phyloP scores from a whole-genome alignment of 2,329 filamentous ascomycete species.

The Trematosphaeria pertusa region DNA sequence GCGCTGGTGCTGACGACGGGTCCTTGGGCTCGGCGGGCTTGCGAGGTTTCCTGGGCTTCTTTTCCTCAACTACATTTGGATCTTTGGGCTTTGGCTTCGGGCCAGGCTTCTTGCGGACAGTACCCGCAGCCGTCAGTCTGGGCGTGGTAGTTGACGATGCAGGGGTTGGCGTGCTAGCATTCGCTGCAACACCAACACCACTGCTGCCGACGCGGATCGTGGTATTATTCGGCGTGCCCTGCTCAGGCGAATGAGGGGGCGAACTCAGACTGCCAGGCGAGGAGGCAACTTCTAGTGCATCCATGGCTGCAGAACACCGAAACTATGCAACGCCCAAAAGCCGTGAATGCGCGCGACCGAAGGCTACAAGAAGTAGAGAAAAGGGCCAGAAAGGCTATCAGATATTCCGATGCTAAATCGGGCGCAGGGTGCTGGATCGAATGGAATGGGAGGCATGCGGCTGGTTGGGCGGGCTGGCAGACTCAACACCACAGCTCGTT shows the following conservation, averaged over 20 bases:
- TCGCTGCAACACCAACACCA: slow-evolving; percentile 41
- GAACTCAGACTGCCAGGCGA: slow-evolving; percentile 47
- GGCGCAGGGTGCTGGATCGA: slow-evolving; percentile 9
- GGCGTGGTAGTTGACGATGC: slow-evolving; percentile 38
- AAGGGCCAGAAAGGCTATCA: background rate
- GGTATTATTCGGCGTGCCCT: slow-evolving; percentile 39
- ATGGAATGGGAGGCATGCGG: slow-evolving; percentile 15
- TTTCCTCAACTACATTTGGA: slow-evolving; percentile 47
- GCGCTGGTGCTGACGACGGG: slow-evolving; percentile 49
- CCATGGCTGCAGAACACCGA: slow-evolving; percentile 36
- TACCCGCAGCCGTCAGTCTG: slow-evolving; percentile 44
- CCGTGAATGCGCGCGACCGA: slow-evolving; percentile 5
- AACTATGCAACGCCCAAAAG: slow-evolving; percentile 10
- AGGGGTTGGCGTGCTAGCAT: slow-evolving; percentile 39
- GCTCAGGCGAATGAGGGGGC: slow-evolving; percentile 47
- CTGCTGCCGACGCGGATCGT: slow-evolving; percentile 36
- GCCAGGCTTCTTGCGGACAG: slow-evolving; percentile 50
- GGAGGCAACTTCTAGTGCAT: slow-evolving; percentile 37
- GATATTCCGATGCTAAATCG: slow-evolving; percentile 3
- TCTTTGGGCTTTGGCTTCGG: slow-evolving; percentile 52
- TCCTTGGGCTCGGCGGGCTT: slow-evolving; percentile 58
- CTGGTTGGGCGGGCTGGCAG: slow-evolving; percentile 25
- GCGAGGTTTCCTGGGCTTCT: slow-evolving; percentile 54
- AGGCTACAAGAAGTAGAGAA: slow-evolving; percentile 4
- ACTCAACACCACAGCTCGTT: slow-evolving; percentile 45